Evolutionary conservation across 2,329 filamentous ascomycete species (phyloP).

Genomic region (Emergomyces orientalis): DNA sequence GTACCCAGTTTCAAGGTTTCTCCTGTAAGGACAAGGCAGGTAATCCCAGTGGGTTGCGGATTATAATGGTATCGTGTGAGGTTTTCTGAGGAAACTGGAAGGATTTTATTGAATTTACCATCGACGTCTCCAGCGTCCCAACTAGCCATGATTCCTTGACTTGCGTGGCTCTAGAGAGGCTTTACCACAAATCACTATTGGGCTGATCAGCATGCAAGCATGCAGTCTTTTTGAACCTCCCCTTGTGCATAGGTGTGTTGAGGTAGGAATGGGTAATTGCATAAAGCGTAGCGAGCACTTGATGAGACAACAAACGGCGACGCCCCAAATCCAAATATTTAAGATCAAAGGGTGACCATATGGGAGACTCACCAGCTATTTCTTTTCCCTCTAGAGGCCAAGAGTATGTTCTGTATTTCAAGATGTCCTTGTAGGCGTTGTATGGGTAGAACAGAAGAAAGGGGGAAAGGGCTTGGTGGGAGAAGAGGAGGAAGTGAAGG

Average conservation of each 20-base stretch:
- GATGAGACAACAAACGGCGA: background rate
- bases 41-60: background rate
- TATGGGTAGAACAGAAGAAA: background rate
- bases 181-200: background rate
- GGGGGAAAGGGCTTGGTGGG: conserved; percentile 4
- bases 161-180: background rate
- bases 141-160: conserved; percentile 7
- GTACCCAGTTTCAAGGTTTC: background rate
- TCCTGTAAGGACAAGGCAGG: background rate
- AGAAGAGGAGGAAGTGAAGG: conserved; percentile 11
- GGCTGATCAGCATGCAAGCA: background rate
- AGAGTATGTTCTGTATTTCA: background rate
- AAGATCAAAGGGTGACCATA: background rate
- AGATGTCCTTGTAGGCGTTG: background rate
- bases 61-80: background rate
- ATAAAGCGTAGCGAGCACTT: background rate
- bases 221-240: background rate
- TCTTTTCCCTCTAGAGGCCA: background rate
- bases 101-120: background rate
- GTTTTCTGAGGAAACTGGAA: background rate
- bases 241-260: background rate
- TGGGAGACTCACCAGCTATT: background rate
- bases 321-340: background rate
- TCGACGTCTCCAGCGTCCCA: conserved; percentile 8
- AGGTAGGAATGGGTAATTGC: background rate